Base-by-base conservation (phyloP, 2,329 filamentous ascomycete genomes). In the Coniochaeta hoffmannii region DNA sequence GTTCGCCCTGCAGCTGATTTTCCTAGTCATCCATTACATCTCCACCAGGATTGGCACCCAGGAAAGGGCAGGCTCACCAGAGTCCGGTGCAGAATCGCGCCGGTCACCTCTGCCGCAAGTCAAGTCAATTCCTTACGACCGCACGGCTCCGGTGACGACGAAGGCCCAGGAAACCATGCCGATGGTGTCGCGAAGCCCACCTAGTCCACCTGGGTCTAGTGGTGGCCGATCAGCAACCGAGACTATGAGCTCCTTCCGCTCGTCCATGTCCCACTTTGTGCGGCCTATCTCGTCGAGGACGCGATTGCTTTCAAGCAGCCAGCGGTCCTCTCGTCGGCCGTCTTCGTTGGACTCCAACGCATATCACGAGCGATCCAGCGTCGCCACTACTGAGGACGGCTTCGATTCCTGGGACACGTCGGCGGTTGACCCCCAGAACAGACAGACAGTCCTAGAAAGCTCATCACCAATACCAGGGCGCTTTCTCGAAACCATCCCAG, bases 371-470 rank as follows among this genome's bases (percentile, higher is more conserved):
- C 63, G 64, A 5, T 66, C 66, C 15, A 69, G 68, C 35, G 71
- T 70, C 34, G 63, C 24, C n/a, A 46, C 66, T 14, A 46, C 66
- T 14, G 79, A 81, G n/a, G 85, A 88, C 58, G 81, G 82, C 1
- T 90, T 90, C 63, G 87, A 90, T 62, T 84, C 80, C 2, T 90
- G 88, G 88, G 87, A 90, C 63, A 89, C 85, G 0, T 88, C 85
- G 0, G 75, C 77, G 0, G 83, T 89, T 2, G 85, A 87, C 61
- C 71, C 80, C 2, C 80, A 85, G 60, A 80, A 78, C 61, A 78
- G 82, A 28, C 80, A 85, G 61, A 76, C 78, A 2, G 78, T 84
- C 1, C 64, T 82, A 53, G 79, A 79, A 53, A 70, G 75, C 12
- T 74, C 76, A 24, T 73, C 73, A 14, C 73, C 73, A 46, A 64